Evolutionary conservation across 1,284 basidiomycete genomes (phyloP), one percentile per base, ranked within the genome.

Genomic region (Ganoderma resinaceum): DNA sequence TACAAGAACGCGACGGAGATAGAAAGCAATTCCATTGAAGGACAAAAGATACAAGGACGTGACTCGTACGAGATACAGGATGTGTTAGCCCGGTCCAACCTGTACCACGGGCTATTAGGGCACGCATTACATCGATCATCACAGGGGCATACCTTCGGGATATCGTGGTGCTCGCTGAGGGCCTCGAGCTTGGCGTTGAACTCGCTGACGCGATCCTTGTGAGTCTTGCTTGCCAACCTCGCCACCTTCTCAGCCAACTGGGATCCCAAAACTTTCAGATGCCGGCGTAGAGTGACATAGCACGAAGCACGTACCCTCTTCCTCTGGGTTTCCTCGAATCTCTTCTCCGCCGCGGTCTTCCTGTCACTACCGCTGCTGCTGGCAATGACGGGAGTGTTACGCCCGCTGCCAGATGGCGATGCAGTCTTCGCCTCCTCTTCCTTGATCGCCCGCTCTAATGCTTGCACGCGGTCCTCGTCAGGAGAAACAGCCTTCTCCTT

Each of bases 121-220:
- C 16, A 33, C 26, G 23, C 14, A 6, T 6, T 0, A 58, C 55
- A 57, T 62, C 38, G 31, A 23, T 38, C 3, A 35, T 9, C 35
- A 63, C 67, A 73, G 66, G 69, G 75, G 73, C 79, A 72, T 77
- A 92, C 95, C 85, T 96, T 96, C 52, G 95, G 95, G 74, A 97
- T 96, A 79, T 97, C 95, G 79, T 97, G 94, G 84, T 97, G 95
- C 82, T 97, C 95, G 77, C 92, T 94, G 68, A 98, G 87, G 62
- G 88, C 84, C 79, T 97, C 96, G 8, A 99, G 85, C 78, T 98
- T 95, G 38, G 87, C 78, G 79, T 99, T 99, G 77, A 96, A 95
- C 77, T 96, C 94, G 69, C 90, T 90, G 29, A 99, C 96, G 61
- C 96, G 91, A 70, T 99, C 97, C 82, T 98, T 98, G 82, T 99